Conservation (phyloP, 441 rosid species). For the Erodium texanum region DNA sequence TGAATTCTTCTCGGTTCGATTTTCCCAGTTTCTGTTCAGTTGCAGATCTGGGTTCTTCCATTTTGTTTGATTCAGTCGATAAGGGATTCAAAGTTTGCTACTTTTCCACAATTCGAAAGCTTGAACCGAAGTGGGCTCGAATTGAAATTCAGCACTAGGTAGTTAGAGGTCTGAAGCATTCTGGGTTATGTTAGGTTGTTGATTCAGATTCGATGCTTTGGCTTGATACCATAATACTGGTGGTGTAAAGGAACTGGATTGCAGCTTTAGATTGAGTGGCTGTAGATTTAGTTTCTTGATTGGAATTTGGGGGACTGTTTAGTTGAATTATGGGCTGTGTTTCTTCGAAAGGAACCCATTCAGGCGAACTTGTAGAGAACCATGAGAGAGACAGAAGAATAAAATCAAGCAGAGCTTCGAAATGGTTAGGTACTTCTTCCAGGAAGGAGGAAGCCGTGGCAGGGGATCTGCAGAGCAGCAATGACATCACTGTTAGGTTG, state of each 20-base stretch:
- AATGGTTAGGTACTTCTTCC: slow-evolving; percentile 49
- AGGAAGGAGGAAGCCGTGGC: slow-evolving; percentile 65
- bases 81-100: background rate
- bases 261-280: background rate
- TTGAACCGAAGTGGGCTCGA: too few relatives aligned
- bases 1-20: background rate
- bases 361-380: slow-evolving; percentile 28
- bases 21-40: background rate
- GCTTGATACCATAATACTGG: slow-evolving; percentile 7
- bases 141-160: background rate
- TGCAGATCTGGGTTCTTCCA: background rate
- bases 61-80: background rate
- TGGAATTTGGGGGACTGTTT: slow-evolving; percentile 21
- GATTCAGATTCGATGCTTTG: background rate
- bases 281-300: slow-evolving; percentile 24
- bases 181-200: background rate
- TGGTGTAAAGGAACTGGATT: slow-evolving; percentile 15
- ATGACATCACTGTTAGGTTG: slow-evolving; percentile 45
- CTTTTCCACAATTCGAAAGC: background rate
- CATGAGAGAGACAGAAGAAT: slow-evolving; percentile 34
- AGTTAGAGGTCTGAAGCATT: background rate
- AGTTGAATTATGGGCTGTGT: slow-evolving; percentile 62
- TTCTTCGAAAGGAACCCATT: slow-evolving; percentile 67
- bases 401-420: slow-evolving; percentile 48
- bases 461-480: slow-evolving; percentile 49